Evolutionary conservation across 2,329 filamentous ascomycete species (phyloP).

Genomic region (Scleromitrula shiraiana): DNA sequence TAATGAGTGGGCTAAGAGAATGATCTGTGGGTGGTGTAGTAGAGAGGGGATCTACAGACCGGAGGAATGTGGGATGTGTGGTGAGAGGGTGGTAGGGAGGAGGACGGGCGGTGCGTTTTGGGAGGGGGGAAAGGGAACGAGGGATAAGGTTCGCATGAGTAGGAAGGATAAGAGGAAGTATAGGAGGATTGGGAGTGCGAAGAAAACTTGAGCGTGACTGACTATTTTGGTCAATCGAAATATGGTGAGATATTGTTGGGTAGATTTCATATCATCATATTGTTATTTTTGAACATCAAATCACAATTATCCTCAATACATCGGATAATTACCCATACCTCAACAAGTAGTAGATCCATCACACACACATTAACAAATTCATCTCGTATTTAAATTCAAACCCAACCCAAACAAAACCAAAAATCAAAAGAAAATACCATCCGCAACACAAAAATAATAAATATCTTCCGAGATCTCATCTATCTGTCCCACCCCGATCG

Average conservation of each 20-base stretch:
- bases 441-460: too few relatives aligned
- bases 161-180: constrained; percentile 70
- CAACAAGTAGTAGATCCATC: too few relatives aligned
- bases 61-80: constrained; percentile 69
- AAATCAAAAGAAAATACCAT: too few relatives aligned
- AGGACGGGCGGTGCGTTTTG: constrained; percentile 58
- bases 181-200: constrained; percentile 44
- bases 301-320: too few relatives aligned
- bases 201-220: constrained; percentile 4
- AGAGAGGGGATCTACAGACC: constrained; percentile 73
- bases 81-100: constrained; percentile 56
- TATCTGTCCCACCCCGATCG: not conserved
- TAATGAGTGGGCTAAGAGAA: constrained; percentile 74
- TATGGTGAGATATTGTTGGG: too few relatives aligned
- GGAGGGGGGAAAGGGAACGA: constrained; percentile 80
- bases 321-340: too few relatives aligned
- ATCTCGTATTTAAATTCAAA: too few relatives aligned
- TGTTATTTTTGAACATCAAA: too few relatives aligned
- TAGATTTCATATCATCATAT: too few relatives aligned
- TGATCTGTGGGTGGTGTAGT: constrained; percentile 76
- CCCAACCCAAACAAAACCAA: too few relatives aligned
- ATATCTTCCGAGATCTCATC: not conserved
- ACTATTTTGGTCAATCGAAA: too few relatives aligned
- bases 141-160: constrained; percentile 63
- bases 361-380: too few relatives aligned